These are phyloP conservation scores for Furcasterigmium sp. DNA, from an alignment of 2,329 filamentous ascomycete species.

Conservation along the genomic window DNA sequence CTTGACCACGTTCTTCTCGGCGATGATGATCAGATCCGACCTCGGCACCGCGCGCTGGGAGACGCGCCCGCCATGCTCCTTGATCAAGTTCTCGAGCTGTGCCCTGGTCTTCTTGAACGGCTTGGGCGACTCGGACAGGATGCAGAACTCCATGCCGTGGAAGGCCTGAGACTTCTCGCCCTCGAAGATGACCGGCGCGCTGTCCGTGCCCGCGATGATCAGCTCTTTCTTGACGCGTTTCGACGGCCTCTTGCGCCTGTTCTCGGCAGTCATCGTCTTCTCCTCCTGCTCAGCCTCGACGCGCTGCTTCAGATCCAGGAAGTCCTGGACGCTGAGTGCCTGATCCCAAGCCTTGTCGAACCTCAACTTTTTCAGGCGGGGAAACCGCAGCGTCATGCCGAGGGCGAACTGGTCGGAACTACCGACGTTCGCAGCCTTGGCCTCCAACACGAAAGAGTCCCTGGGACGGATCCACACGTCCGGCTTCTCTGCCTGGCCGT, in stretches of 20 bases:
- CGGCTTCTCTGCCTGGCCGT: slow-evolving; percentile 73
- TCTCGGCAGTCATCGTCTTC: slow-evolving; percentile 74
- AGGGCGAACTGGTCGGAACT: slow-evolving; percentile 73
- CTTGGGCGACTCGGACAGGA: slow-evolving; percentile 69
- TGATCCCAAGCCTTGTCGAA: slow-evolving; percentile 81
- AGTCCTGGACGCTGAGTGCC: slow-evolving; percentile 73
- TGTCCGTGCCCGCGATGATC: slow-evolving; percentile 65
- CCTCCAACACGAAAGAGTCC: slow-evolving; percentile 80
- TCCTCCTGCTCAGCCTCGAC: slow-evolving; percentile 67
- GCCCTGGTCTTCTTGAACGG: slow-evolving; percentile 71
- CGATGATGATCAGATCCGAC: slow-evolving; percentile 64
- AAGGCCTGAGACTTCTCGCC: slow-evolving; percentile 63
- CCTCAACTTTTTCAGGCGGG: slow-evolving; percentile 76
- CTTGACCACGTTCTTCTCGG: slow-evolving; percentile 75
- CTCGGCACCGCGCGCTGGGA: slow-evolving; percentile 66
- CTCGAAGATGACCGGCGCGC: slow-evolving; percentile 38
- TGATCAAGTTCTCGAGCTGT: slow-evolving; percentile 76
- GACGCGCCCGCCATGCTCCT: slow-evolving; percentile 74
- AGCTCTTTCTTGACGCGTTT: slow-evolving; percentile 66
- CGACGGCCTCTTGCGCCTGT: slow-evolving; percentile 48
- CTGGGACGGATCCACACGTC: slow-evolving; percentile 91
- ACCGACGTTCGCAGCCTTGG: slow-evolving; percentile 79
- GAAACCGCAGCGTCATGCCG: slow-evolving; percentile 78
- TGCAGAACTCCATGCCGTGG: slow-evolving; percentile 70
- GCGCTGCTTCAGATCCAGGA: slow-evolving; percentile 62